Base-by-base conservation (phyloP, 106 monocot species). In the Acorus gramineus region DNA sequence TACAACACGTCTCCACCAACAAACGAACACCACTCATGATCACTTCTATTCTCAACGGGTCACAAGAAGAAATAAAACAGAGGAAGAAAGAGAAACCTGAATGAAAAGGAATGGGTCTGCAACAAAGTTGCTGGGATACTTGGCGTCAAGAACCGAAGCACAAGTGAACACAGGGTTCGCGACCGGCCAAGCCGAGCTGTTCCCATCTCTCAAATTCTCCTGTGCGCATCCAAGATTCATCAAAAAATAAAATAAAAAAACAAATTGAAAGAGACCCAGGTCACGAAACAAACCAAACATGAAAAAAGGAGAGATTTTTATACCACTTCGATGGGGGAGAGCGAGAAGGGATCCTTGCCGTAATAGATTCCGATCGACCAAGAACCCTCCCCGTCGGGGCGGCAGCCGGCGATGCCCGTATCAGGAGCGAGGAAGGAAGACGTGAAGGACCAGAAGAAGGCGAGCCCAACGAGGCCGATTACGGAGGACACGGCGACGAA, bases 141-240 rank as follows among this genome's bases (percentile, higher is more conserved):
- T 82, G 4, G 76, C 76, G 10, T 58, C 56, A 14, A 82, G 69
- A 11, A 62, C 68, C 2, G 72, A 68, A 7, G 76, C 73, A 57
- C 86, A 86, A 1, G 86, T 76, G 46, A 86, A 57, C 70, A 86
- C 82, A 6, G 86, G 86, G 65, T 86, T 86, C 8, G 86, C 82
- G 42, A 86, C 82, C 9, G 86, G 86, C 86, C 86, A 86, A 5
- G 86, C 86, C 56, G 82, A 82, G 53, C 66, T 82, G 63, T 84
- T 84, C 42, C 44, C 86, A 63, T 86, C 82, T 44, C 69, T 68
- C 78, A 55, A 68, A 8, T 68, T 59, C 10, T 67, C 68, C 58
- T 74, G 28, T 1, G 71, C 60, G 56, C 52, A 66, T 53, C 66
- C 4, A 50, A 8, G 11, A 64, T 6, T 28, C 28, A 63, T 10